A percentile compares a stretch with the other conserved stretches of the same genome.
Conservation (phyloP, 108 stramenopile species). For the Cyclotella choctawhatcheeana region DNA sequence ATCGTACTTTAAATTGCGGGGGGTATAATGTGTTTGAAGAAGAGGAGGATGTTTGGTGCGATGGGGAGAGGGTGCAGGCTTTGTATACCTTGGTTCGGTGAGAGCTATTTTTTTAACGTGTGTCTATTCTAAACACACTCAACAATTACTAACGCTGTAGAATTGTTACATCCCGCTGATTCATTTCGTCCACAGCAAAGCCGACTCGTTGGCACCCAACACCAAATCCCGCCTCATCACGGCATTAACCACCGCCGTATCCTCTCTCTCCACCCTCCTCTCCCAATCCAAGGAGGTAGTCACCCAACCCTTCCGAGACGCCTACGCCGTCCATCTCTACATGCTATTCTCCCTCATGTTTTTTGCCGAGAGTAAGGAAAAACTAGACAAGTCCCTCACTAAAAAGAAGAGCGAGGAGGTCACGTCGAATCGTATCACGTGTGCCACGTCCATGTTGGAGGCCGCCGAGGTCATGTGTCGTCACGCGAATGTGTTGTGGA, state of each 20-base stretch:
- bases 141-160: too few species aligned
- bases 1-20: slow-evolving; percentile 48
- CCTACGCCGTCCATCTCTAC: slow-evolving; percentile 83
- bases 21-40: slow-evolving; percentile 65
- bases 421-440: slow-evolving; percentile 48
- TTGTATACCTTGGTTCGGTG: slow-evolving; percentile 80
- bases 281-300: slow-evolving; percentile 41
- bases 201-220: slow-evolving; percentile 5
- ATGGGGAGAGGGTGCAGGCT: slow-evolving; percentile 74
- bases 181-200: slow-evolving; percentile 4
- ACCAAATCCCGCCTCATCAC: not conserved
- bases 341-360: slow-evolving; percentile 91
- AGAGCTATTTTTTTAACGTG: not conserved
- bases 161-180: too few species aligned
- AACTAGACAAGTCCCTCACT: slow-evolving; percentile 30
- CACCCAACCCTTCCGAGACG: slow-evolving; percentile 76
- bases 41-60: slow-evolving; percentile 61
- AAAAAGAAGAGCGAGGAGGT: slow-evolving; percentile 41
- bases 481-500: slow-evolving; percentile 69
- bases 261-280: slow-evolving; percentile 6
- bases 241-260: not conserved
- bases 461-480: slow-evolving; percentile 68
- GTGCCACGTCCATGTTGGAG: slow-evolving; percentile 69
- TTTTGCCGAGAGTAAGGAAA: slow-evolving; percentile 79
- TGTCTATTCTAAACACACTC: too few species aligned